Evolutionary conservation across 2,329 filamentous ascomycete genomes (phyloP).

Genomic region (Colletotrichum australisinense): DNA sequence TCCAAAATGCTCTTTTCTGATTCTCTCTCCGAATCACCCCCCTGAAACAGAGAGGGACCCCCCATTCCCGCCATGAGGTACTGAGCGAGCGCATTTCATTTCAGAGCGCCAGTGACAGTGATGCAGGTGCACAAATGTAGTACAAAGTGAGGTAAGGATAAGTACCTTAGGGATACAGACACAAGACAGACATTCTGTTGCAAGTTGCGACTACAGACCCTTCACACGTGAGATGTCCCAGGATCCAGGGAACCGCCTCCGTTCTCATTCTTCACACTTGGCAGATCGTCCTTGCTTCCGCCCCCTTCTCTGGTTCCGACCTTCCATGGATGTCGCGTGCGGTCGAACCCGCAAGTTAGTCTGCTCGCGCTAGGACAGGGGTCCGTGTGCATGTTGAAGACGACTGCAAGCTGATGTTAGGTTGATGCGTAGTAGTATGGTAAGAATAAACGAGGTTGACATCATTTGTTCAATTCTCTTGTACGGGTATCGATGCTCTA

Average conservation of each 20-base stretch:
- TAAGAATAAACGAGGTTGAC: too few relatives aligned
- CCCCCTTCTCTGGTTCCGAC: background rate
- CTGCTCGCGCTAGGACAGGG: conserved; percentile 5
- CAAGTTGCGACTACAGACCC: background rate
- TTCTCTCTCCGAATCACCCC: background rate
- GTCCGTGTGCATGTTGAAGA: background rate
- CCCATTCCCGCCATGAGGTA: conserved; percentile 7
- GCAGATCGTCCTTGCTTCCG: conserved; percentile 31
- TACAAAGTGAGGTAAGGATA: background rate
- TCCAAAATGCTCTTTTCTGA: background rate
- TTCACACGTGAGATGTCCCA: conserved; percentile 12
- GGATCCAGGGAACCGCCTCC: background rate
- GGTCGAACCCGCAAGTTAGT: conserved; percentile 29
- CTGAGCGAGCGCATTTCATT: conserved; percentile 32
- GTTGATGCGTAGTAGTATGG: too few relatives aligned
- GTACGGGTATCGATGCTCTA: background rate
- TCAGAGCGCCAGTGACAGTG: background rate
- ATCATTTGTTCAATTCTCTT: background rate
- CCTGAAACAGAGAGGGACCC: conserved; percentile 28
- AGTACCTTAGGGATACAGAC: background rate
- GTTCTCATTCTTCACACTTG: conserved; percentile 19
- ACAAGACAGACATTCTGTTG: background rate
- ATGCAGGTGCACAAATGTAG: background rate
- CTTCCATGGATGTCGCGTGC: conserved; percentile 20
- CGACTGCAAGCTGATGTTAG: background rate